Conservation (phyloP, 306 rosid genomes). For the Vicia faba region DNA sequence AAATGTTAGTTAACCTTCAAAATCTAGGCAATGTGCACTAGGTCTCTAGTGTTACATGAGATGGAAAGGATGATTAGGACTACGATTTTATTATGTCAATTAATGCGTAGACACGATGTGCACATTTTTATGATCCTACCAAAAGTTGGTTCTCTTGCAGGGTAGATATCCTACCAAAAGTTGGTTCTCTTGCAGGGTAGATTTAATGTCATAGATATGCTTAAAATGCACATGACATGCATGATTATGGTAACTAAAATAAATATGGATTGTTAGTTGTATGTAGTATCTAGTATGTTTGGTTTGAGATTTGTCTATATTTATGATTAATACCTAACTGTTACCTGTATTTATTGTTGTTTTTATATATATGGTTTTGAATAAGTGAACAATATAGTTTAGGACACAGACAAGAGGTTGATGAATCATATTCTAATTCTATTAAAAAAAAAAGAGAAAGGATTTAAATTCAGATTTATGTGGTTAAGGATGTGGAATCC, state of each 20-base stretch:
- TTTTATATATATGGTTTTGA: too few species aligned
- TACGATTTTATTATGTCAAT: neutral
- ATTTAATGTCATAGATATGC: neutral
- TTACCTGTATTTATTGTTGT: too few species aligned
- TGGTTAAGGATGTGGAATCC: constrained; percentile 23
- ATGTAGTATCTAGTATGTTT: neutral
- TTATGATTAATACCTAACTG: too few species aligned
- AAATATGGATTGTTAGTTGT: too few species aligned
- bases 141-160: neutral
- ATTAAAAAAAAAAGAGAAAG: neutral
- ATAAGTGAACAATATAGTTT: too few species aligned
- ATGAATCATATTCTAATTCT: constrained; percentile 25
- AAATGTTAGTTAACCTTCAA: constrained; percentile 10
- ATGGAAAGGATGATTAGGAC: neutral
- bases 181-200: neutral
- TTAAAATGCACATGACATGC: neutral
- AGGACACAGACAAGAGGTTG: neutral
- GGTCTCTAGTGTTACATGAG: constrained; percentile 21
- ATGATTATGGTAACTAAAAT: too few species aligned
- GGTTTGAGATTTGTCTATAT: neutral
- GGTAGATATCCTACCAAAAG: neutral
- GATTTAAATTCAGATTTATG: neutral
- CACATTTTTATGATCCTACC: neutral
- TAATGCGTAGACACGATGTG: too few species aligned
- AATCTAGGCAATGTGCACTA: constrained; percentile 14